Percentiles rank a stretch among this genome's conserved stretches.
Conservation (phyloP, 73 alveolate species). For the Paraurostyla sp. region DNA sequence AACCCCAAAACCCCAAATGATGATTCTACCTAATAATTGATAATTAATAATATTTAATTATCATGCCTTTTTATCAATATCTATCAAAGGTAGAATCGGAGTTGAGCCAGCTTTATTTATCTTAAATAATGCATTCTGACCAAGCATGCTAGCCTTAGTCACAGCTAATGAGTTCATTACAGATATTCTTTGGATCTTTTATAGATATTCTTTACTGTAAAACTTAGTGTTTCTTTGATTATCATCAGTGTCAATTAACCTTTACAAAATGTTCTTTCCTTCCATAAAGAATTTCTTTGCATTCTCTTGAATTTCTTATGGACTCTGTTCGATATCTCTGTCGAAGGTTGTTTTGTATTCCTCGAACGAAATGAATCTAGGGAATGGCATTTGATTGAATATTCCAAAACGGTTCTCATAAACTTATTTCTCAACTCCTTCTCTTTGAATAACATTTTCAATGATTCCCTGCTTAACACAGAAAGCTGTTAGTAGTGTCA, state of each 20-base stretch:
- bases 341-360: constrained; percentile 29
- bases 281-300: constrained; percentile 22
- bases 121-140: background rate
- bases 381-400: constrained; percentile 52
- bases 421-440: constrained; percentile 44
- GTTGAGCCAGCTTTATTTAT: background rate
- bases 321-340: constrained; percentile 4
- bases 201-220: background rate
- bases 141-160: constrained; percentile 59
- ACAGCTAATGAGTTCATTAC: constrained; percentile 49
- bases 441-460: background rate
- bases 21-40: too few species aligned
- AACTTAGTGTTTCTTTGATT: background rate
- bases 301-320: background rate
- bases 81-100: background rate
- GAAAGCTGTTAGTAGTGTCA: background rate
- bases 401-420: constrained; percentile 59
- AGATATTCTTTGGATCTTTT: constrained; percentile 41
- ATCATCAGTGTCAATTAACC: constrained; percentile 52
- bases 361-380: constrained; percentile 53
- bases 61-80: constrained; percentile 30
- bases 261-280: constrained; percentile 43
- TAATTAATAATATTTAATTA: too few species aligned
- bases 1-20: too few species aligned
- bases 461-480: background rate